phyloP scores from a whole-genome alignment of 2,329 filamentous ascomycete genomes.

The Emmonsiellopsis sp. region DNA sequence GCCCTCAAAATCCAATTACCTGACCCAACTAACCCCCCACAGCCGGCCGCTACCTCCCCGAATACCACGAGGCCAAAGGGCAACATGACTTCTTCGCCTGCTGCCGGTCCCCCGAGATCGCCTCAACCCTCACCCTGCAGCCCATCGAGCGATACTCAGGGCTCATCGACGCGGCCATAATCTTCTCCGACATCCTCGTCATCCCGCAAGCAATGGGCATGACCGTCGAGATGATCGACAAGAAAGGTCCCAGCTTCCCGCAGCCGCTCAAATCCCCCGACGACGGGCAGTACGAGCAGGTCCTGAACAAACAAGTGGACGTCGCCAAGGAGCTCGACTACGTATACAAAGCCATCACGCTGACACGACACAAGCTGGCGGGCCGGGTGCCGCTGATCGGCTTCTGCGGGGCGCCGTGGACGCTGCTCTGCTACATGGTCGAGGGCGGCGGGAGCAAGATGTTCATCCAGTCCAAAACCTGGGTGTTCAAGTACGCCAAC shows the following conservation, averaged over 20 bases:
- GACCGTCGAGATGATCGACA: constrained; percentile 97
- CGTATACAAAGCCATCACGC: constrained; percentile 88
- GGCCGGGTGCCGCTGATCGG: constrained; percentile 89
- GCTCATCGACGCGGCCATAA: constrained; percentile 91
- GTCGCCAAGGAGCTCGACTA: constrained; percentile 80
- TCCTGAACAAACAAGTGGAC: constrained; percentile 71
- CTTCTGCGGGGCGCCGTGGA: constrained; percentile 96
- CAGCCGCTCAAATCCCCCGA: constrained; percentile 67
- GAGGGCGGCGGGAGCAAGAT: constrained; percentile 94
- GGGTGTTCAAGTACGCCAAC: constrained; percentile 82
- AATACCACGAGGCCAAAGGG: constrained; percentile 94
- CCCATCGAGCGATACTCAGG: constrained; percentile 85
- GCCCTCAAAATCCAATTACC: no score
- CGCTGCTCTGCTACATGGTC: constrained; percentile 96
- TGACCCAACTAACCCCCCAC: not conserved
- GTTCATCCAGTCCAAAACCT: constrained; percentile 89
- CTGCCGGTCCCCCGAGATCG: constrained; percentile 85
- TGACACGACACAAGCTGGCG: constrained; percentile 78
- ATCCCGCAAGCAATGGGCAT: constrained; percentile 98
- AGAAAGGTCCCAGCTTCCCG: constrained; percentile 92
- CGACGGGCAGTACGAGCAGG: constrained; percentile 70
- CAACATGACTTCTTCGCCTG: constrained; percentile 92
- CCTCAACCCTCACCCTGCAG: constrained; percentile 87
- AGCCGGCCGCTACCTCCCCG: constrained; percentile 95
- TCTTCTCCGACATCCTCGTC: constrained; percentile 97